Percentiles rank a stretch among this genome's conserved stretches.
Conservation (phyloP, 768 basidiomycete species). For the Hysterangium stoloniferum region DNA sequence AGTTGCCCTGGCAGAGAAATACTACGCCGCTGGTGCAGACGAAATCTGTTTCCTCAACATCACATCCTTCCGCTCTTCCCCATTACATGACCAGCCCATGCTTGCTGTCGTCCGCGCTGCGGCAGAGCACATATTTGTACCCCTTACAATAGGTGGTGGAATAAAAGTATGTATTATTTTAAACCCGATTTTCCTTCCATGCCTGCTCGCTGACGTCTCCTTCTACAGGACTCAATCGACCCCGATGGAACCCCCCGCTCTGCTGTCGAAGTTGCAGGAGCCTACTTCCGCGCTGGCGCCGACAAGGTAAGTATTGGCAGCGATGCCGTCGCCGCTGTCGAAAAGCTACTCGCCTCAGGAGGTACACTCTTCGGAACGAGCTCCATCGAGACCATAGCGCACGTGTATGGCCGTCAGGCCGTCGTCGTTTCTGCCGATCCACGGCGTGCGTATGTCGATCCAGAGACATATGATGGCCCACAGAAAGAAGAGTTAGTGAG, state of each 20-base stretch:
- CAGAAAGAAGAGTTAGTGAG: constrained; percentile 55
- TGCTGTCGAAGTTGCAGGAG: constrained; percentile 90
- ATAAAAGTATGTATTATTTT: constrained; percentile 49
- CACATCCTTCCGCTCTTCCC: constrained; percentile 96
- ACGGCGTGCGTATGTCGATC: constrained; percentile 71
- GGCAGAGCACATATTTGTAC: constrained; percentile 87
- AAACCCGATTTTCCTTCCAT: not conserved
- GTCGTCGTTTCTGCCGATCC: constrained; percentile 98
- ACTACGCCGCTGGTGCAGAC: constrained; percentile 86
- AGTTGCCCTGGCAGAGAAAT: constrained; percentile 79
- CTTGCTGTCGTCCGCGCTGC: constrained; percentile 88
- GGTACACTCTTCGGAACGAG: constrained; percentile 61
- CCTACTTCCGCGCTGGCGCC: constrained; percentile 95
- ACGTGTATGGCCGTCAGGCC: constrained; percentile 88
- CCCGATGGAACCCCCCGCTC: constrained; percentile 85
- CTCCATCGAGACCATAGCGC: constrained; percentile 89
- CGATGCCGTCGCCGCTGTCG: constrained; percentile 92
- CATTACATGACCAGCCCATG: constrained; percentile 96
- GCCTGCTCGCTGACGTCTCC: not conserved
- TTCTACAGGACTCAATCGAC: constrained; percentile 61
- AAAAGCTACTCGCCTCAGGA: constrained; percentile 46
- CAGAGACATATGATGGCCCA: constrained; percentile 56
- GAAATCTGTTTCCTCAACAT: constrained; percentile 98
- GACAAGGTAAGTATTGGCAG: constrained; percentile 98
- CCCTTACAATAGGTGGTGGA: constrained; percentile 97